These are phyloP conservation scores for Elsinoe necatrix DNA, from an alignment of 2,329 filamentous ascomycete species.

Conservation along the genomic window DNA sequence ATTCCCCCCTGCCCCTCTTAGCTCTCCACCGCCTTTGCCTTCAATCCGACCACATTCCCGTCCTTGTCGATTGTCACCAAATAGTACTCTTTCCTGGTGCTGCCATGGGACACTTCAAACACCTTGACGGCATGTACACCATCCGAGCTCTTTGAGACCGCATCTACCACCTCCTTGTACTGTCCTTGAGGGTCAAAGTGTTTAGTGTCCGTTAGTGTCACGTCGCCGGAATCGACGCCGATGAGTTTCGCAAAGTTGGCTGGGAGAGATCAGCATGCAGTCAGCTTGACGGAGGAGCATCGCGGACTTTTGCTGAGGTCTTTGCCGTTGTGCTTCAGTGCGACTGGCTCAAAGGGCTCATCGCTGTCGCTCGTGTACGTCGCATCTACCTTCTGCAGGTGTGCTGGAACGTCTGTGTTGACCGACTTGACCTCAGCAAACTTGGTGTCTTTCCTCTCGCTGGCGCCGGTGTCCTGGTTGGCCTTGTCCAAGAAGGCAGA, in stretches of 20 bases:
- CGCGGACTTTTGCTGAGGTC: slow-evolving; percentile 45
- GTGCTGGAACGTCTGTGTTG: slow-evolving; percentile 51
- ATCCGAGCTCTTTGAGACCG: slow-evolving; percentile 56
- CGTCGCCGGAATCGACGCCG: slow-evolving; percentile 44
- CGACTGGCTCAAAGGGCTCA: slow-evolving; percentile 74
- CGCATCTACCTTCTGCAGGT: slow-evolving; percentile 48
- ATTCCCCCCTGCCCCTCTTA: neutral
- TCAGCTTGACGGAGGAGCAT: neutral
- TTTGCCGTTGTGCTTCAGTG: slow-evolving; percentile 46
- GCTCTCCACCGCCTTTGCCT: slow-evolving; percentile 65
- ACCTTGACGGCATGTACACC: slow-evolving; percentile 58
- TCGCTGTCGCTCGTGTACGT: slow-evolving; percentile 77
- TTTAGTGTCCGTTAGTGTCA: slow-evolving; percentile 58
- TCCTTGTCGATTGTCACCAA: slow-evolving; percentile 56
- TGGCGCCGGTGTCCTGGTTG: slow-evolving; percentile 54
- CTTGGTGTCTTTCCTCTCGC: slow-evolving; percentile 20
- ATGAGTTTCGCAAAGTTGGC: slow-evolving; percentile 60
- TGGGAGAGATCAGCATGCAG: neutral
- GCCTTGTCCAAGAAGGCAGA: slow-evolving; percentile 78
- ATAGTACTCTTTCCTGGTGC: slow-evolving; percentile 68
- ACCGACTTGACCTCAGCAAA: slow-evolving; percentile 34
- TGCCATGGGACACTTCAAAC: slow-evolving; percentile 58
- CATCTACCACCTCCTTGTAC: slow-evolving; percentile 61
- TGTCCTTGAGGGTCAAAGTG: slow-evolving; percentile 66
- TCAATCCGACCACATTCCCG: slow-evolving; percentile 63